Evolutionary conservation across 805 yeast species (phyloP).

Genomic region (Barnettozyma pratensis): DNA sequence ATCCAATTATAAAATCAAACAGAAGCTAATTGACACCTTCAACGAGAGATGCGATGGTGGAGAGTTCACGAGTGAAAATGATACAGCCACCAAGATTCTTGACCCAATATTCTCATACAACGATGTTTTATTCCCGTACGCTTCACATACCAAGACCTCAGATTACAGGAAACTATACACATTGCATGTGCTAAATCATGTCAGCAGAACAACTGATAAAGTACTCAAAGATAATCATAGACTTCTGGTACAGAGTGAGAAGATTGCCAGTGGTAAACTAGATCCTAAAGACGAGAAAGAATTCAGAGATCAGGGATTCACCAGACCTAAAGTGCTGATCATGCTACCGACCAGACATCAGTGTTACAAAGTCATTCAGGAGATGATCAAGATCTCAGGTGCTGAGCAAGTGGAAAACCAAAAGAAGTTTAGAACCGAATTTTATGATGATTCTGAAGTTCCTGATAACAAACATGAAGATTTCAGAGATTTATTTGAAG

Average conservation of each 20-base stretch:
- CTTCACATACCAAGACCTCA: constrained; percentile 41
- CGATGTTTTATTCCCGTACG: constrained; percentile 61
- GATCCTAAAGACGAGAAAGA: constrained; percentile 48
- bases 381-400: constrained; percentile 57
- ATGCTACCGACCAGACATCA: constrained; percentile 79
- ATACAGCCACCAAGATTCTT: constrained; percentile 47
- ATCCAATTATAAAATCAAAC: constrained; percentile 40
- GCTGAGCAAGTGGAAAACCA: constrained; percentile 76
- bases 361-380: constrained; percentile 63
- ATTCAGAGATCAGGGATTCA: constrained; percentile 89
- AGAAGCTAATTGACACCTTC: constrained; percentile 32
- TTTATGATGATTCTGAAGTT: constrained; percentile 44
- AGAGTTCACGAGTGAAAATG: constrained; percentile 25
- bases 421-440: constrained; percentile 69
- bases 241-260: constrained; percentile 38
- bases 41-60: constrained; percentile 12
- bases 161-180: constrained; percentile 59
- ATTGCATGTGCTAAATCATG: constrained; percentile 75
- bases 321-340: constrained; percentile 83
- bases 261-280: constrained; percentile 29
- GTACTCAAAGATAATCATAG: constrained; percentile 71
- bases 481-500: constrained; percentile 72
- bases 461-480: constrained; percentile 69
- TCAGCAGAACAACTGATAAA: constrained; percentile 82
- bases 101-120: constrained; percentile 68